These are phyloP conservation scores for Fusarium heterosporum DNA, from an alignment of 2,329 filamentous ascomycete species.

Conservation along the genomic window DNA sequence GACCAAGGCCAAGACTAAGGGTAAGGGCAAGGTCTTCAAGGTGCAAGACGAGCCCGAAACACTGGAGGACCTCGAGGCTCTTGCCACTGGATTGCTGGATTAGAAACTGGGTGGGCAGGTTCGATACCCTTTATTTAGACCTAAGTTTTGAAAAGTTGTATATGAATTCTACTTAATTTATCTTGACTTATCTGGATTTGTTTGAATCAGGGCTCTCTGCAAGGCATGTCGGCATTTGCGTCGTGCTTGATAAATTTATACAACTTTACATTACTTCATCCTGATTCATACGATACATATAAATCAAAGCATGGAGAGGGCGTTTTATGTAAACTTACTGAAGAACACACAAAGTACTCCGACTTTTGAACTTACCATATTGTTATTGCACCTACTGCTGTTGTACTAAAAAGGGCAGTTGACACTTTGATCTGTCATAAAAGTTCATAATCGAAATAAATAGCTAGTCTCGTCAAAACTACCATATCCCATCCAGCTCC, in stretches of 20 bases:
- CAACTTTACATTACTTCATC: no score
- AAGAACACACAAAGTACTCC: constrained; percentile 14
- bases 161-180: neutral
- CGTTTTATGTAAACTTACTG: no score
- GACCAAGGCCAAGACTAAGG: constrained; percentile 54
- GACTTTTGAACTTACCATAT: neutral
- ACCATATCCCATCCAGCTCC: constrained; percentile 35
- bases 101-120: constrained; percentile 37
- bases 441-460: constrained; percentile 15
- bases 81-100: constrained; percentile 79
- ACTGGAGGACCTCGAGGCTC: constrained; percentile 79
- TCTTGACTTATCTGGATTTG: no score
- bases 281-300: no score
- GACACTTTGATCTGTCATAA: constrained; percentile 7
- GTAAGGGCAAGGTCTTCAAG: constrained; percentile 68
- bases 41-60: constrained; percentile 78
- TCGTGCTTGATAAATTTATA: no score
- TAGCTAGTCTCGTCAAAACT: constrained; percentile 20
- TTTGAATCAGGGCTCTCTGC: no score
- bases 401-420: no score
- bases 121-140: constrained; percentile 45
- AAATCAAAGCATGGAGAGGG: no score
- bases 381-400: neutral
- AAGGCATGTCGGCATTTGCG: no score
- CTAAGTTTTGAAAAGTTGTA: constrained; percentile 18